Percentiles rank a stretch among this genome's conserved stretches.
Conservation (phyloP, 495 filamentous ascomycete genomes). For the Aspergillus mulundensis region DNA sequence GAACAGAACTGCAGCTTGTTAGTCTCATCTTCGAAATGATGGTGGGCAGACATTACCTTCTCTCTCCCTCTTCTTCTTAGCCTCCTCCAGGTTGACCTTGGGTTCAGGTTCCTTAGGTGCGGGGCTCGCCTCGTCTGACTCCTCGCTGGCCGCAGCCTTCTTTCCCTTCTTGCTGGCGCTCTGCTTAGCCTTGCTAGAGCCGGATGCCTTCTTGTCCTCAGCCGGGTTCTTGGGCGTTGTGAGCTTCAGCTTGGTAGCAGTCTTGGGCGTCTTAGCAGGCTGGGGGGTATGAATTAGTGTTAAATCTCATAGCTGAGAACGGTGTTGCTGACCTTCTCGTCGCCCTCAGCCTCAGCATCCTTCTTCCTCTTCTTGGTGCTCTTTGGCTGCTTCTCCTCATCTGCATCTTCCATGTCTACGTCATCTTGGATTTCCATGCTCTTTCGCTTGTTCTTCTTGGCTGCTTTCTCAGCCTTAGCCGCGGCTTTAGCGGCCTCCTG, state of each 20-base stretch:
- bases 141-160: slow-evolving; percentile 41
- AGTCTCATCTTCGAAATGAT: not conserved
- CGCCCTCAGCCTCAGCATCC: slow-evolving; percentile 51
- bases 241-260: slow-evolving; percentile 50
- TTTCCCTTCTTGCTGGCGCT: slow-evolving; percentile 33
- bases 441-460: slow-evolving; percentile 62
- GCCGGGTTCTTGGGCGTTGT: slow-evolving; percentile 50
- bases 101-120: slow-evolving; percentile 52
- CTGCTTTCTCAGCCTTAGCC: slow-evolving; percentile 55
- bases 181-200: slow-evolving; percentile 59
- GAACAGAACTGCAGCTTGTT: slow-evolving; percentile 57
- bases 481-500: slow-evolving; percentile 57
- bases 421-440: slow-evolving; percentile 54
- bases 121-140: slow-evolving; percentile 36
- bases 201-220: slow-evolving; percentile 49
- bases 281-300: slow-evolving; percentile 12
- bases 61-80: slow-evolving; percentile 63
- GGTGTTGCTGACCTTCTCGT: slow-evolving; percentile 25
- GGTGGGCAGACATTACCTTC: slow-evolving; percentile 46
- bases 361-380: slow-evolving; percentile 65
- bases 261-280: slow-evolving; percentile 59
- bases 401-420: slow-evolving; percentile 70
- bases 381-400: slow-evolving; percentile 54
- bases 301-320: too few relatives aligned
- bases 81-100: slow-evolving; percentile 54